Evolutionary conservation across 2,329 filamentous ascomycete species (phyloP), one percentile per base, ranked within the genome.

Genomic region (Pseudopyricularia cyperi): DNA sequence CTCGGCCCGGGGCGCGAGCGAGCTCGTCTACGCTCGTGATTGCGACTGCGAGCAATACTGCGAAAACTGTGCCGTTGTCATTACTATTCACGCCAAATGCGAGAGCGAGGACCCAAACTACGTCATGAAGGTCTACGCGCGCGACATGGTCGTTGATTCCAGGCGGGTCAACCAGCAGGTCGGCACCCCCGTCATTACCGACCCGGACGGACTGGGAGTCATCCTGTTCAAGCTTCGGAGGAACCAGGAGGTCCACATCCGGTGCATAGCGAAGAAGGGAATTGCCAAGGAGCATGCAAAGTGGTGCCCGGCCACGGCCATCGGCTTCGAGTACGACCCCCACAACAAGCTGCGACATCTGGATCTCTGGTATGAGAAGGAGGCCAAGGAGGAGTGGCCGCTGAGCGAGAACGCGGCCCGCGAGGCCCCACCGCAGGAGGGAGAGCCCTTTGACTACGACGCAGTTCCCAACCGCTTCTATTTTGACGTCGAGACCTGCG

Each of bases 221-320:
- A 75, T 97, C 59, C 91, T 98, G 58, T 87, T 86, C 62, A 97
- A 97, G 74, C 72, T 98, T 63, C 79, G 91, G 54, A 85, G 84
- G 63, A 89, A 86, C 2, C 93, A 98, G 70, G 89, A 95, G 68
- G 72, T 98, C 55, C 85, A 89, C 66, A 80, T 98, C 63, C 87
- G 80, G 55, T 97, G 91, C 65, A 86, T 96, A 58, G 93, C 91
- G 50, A 96, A 95, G 76, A 97, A 97, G 76, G 93, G 93, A 1
- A 97, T 97, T 57, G 90, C 91, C 35, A 98, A 98, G 74, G 93
- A 98, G 67, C 93, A 98, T 68, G 88, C 93, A 9, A 98, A 98
- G 69, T 98, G 93, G 93, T 87, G 89, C 62, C 90, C 93, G 2
- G 91, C 87, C 34, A 79, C 89, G 39, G 93, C 93, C 3, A 83